Conservation (phyloP, 495 filamentous ascomycete genomes). For the Cairneyella variabilis region DNA sequence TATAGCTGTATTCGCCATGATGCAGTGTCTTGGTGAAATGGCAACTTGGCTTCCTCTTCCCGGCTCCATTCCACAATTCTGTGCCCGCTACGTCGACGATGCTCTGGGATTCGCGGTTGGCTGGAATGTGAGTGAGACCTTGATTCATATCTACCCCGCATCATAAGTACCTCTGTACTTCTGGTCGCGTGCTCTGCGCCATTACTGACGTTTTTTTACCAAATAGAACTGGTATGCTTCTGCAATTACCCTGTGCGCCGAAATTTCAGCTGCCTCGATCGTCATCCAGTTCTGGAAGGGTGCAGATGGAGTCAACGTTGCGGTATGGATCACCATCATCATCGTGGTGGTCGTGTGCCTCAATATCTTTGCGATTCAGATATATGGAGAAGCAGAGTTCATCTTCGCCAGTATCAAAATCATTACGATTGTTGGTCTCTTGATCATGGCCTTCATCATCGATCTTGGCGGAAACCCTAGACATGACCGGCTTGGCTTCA, state of each 20-base stretch:
- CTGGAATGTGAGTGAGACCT: conserved; percentile 54
- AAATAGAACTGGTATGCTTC: conserved; percentile 47
- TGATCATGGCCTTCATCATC: conserved; percentile 33
- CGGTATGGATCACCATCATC: conserved; percentile 73
- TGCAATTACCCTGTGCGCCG: conserved; percentile 68
- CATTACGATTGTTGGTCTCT: conserved; percentile 61
- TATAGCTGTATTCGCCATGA: conserved; percentile 57
- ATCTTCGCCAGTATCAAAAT: conserved; percentile 73
- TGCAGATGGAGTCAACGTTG: conserved; percentile 44
- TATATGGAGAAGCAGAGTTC: conserved; percentile 74
- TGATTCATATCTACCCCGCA: background rate
- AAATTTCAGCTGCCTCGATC: conserved; percentile 68
- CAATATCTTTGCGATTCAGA: conserved; percentile 64
- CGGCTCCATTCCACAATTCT: conserved; percentile 72
- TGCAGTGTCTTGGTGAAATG: conserved; percentile 38
- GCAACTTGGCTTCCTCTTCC: conserved; percentile 56
- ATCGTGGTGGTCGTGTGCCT: conserved; percentile 62
- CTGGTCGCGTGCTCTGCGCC: no score
- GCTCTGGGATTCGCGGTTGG: conserved; percentile 77
- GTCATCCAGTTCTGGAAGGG: conserved; percentile 74
- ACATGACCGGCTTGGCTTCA: conserved; percentile 54
- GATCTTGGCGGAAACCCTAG: conserved; percentile 37
- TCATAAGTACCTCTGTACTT: background rate
- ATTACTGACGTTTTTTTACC: no score
- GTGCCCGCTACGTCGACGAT: conserved; percentile 66